Evolutionary conservation across 2,329 filamentous ascomycete genomes (phyloP), one percentile per base, ranked within the genome.

Genomic region (Penicillium sp.): DNA sequence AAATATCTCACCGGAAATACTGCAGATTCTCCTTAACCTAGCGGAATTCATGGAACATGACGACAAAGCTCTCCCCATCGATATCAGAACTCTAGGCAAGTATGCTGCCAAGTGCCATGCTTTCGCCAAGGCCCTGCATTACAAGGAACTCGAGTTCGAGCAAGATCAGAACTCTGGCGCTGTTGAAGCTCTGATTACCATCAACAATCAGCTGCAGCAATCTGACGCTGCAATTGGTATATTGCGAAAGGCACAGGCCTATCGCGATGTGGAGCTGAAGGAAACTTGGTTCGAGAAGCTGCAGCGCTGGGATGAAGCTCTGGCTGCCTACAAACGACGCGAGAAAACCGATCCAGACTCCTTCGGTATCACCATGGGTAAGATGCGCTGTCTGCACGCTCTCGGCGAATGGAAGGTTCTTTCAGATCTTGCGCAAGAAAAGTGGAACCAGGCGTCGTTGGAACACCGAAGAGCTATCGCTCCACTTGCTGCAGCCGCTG

Each of bases 31-130:
- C 30, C 86, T 99, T 52, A 99, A 99, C 72, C 84, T 99, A 54
- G 95, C 95, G 25, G 95, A 99, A 75, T 99, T 99, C 76, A 99
- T 99, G 95, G 95, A 99, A 75, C 95, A 99, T 72, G 96, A 99
- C 70, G 95, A 99, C 76, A 99, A 99, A 77, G 94, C 96, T 14
- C 81, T 99, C 55, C 95, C 95, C 1, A 99, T 99, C 64, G 96
- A 99, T 73, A 97, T 99, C 65, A 85, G 95, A 52, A 93, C 95
- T 10, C 84, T 99, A 11, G 96, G 96, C 35, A 90, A 94, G 73
- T 96, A 98, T 75, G 95, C 95, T 52, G 94, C 91, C 22, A 94
- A 96, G 70, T 99, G 96, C 68, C 95, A 99, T 76, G 96, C 95
- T 4, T 99, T 96, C 74, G 95, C 95, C 37, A 99, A 99, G 78